phyloP scores from a whole-genome alignment of 768 basidiomycete genomes.

The Suillus tomentosus region DNA sequence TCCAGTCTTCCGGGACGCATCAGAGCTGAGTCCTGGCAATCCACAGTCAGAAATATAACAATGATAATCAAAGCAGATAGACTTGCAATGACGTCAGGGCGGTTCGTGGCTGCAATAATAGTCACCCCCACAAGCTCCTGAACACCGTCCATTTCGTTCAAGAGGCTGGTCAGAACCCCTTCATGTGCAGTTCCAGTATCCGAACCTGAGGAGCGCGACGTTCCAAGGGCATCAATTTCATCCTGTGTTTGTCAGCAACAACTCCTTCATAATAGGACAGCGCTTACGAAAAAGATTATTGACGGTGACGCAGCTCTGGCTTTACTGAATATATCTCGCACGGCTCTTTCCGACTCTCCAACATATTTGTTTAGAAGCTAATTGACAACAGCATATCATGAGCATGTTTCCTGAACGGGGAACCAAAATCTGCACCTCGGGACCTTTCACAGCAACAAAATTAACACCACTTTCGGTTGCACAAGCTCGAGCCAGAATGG shows the following conservation, averaged over 20 bases:
- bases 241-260: constrained; percentile 56
- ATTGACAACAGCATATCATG: constrained; percentile 9
- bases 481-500: constrained; percentile 87
- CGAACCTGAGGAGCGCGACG: constrained; percentile 60
- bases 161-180: constrained; percentile 87
- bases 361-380: constrained; percentile 96
- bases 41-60: background rate
- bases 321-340: constrained; percentile 94
- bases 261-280: background rate
- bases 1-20: constrained; percentile 96
- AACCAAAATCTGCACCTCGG: constrained; percentile 66
- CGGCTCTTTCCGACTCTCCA: constrained; percentile 94
- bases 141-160: constrained; percentile 99
- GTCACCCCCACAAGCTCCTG: constrained; percentile 95
- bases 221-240: constrained; percentile 93
- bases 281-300: constrained; percentile 91
- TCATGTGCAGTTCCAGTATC: constrained; percentile 65
- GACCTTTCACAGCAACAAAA: constrained; percentile 96
- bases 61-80: constrained; percentile 1
- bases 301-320: constrained; percentile 93
- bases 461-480: constrained; percentile 94
- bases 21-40: constrained; percentile 81
- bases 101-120: constrained; percentile 92
- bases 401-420: background rate
- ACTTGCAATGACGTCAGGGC: constrained; percentile 89